phyloP scores from a whole-genome alignment of 345 rosid genomes.

The Dimocarpus longan region DNA sequence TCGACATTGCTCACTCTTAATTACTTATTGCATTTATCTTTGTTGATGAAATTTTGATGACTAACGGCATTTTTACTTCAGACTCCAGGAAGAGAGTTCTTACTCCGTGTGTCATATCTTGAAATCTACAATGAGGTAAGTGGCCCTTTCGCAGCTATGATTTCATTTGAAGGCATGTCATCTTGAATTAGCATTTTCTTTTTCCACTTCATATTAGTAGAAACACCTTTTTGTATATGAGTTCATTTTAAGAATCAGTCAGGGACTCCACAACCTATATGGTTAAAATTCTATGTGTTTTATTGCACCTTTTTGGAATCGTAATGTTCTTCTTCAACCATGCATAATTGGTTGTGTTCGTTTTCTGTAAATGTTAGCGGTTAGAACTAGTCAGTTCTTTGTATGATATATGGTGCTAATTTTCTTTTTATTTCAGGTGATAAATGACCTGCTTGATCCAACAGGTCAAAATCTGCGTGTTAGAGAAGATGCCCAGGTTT shows the following conservation, averaged over 20 bases:
- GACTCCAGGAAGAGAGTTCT: slow-evolving; percentile 99
- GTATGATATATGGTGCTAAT: slow-evolving; percentile 21
- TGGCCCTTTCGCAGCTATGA: slow-evolving; percentile 17
- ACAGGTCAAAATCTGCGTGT: slow-evolving; percentile 99
- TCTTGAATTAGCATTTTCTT: slow-evolving; percentile 10
- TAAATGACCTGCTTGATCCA: slow-evolving; percentile 99
- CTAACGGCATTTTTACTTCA: slow-evolving; percentile 39
- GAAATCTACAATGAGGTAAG: slow-evolving; percentile 99
- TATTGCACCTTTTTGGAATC: background rate
- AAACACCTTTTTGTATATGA: background rate
- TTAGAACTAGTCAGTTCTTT: background rate
- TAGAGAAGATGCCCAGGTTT: slow-evolving; percentile 98
- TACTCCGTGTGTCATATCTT: slow-evolving; percentile 97
- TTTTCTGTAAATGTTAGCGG: background rate
- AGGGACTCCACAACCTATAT: too few species aligned
- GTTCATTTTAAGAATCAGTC: background rate
- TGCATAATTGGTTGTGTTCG: background rate
- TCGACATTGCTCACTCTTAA: background rate
- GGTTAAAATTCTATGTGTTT: background rate
- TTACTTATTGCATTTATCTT: background rate
- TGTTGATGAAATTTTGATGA: slow-evolving; percentile 22
- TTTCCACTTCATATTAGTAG: background rate
- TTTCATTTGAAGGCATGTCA: slow-evolving; percentile 4
- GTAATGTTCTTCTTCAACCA: background rate
- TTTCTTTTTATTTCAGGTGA: slow-evolving; percentile 66